These are phyloP conservation scores for Neonectria faginata DNA, from an alignment of 2,329 filamentous ascomycete species.

Conservation along the genomic window DNA sequence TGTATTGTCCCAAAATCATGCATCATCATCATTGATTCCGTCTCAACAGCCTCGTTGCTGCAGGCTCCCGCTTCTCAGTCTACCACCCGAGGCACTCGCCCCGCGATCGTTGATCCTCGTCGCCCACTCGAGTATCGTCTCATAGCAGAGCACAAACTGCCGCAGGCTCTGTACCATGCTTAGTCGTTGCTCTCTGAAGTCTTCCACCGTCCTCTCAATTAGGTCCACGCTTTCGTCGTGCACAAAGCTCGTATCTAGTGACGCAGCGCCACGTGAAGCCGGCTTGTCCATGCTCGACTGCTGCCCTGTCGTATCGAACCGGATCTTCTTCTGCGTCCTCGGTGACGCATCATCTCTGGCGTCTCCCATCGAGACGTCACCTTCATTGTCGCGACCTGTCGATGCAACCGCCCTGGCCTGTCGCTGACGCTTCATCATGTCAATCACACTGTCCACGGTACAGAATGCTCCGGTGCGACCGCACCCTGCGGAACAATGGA, in stretches of 20 bases:
- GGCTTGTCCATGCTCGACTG: constrained; percentile 34
- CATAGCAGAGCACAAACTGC: constrained; percentile 96
- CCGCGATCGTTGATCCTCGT: constrained; percentile 58
- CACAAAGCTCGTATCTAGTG: constrained; percentile 72
- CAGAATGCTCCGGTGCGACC: constrained; percentile 97
- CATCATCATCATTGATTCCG: background rate
- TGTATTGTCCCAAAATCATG: constrained; percentile 16
- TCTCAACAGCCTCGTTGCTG: constrained; percentile 40
- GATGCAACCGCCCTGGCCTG: constrained; percentile 49
- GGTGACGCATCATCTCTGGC: constrained; percentile 48
- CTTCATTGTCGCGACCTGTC: constrained; percentile 50
- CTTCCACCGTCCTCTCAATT: constrained; percentile 87
- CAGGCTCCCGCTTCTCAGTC: constrained; percentile 50
- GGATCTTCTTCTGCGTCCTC: constrained; percentile 38
- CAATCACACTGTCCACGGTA: constrained; percentile 93
- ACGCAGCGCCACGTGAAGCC: constrained; percentile 22
- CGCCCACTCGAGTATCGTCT: constrained; percentile 92
- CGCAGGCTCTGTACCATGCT: constrained; percentile 97
- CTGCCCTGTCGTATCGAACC: constrained; percentile 37
- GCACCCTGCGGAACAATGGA: constrained; percentile 96
- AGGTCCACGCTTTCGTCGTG: constrained; percentile 78
- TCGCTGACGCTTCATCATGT: constrained; percentile 93
- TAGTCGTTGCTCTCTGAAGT: constrained; percentile 87
- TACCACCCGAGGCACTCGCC: constrained; percentile 33
- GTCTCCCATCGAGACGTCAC: constrained; percentile 60